Evolutionary conservation across 768 basidiomycete genomes (phyloP).

Genomic region (Cystobasidium ongulense): DNA sequence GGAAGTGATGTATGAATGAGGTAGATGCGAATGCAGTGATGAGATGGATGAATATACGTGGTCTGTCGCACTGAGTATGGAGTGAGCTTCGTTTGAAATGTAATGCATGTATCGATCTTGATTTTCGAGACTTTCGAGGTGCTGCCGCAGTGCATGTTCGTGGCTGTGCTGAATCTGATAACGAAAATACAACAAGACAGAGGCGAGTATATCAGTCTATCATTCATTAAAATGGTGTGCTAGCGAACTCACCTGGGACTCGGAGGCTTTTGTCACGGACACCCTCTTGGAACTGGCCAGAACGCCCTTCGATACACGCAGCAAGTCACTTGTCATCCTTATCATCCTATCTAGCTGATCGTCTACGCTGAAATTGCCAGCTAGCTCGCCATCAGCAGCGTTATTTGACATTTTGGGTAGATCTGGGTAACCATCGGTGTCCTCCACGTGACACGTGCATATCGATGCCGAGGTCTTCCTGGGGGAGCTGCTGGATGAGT

Average conservation of each 20-base stretch:
- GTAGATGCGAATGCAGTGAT: background rate
- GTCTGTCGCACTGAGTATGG: background rate
- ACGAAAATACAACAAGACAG: background rate
- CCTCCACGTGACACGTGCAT: background rate
- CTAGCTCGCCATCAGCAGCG: background rate
- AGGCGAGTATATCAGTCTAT: background rate
- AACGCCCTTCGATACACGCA: background rate
- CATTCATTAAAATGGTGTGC: too few relatives aligned
- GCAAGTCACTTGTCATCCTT: background rate
- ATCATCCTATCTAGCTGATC: conserved; percentile 14
- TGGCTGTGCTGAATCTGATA: background rate
- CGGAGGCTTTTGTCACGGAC: background rate
- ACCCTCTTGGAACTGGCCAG: conserved; percentile 10
- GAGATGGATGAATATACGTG: background rate
- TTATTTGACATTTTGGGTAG: too few relatives aligned
- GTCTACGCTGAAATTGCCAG: background rate
- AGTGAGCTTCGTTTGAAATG: conserved; percentile 16
- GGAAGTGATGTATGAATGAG: background rate
- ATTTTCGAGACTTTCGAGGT: conserved; percentile 9
- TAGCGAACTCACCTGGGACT: conserved; percentile 7
- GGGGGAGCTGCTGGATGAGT: background rate
- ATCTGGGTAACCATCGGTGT: too few relatives aligned
- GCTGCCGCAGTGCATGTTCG: conserved; percentile 19
- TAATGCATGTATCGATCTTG: conserved; percentile 4
- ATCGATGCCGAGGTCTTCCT: background rate